Percentiles rank a stretch among this genome's conserved stretches.
phyloP scores from a whole-genome alignment of 495 filamentous ascomycete genomes.

The Penicillium malachiteum region DNA sequence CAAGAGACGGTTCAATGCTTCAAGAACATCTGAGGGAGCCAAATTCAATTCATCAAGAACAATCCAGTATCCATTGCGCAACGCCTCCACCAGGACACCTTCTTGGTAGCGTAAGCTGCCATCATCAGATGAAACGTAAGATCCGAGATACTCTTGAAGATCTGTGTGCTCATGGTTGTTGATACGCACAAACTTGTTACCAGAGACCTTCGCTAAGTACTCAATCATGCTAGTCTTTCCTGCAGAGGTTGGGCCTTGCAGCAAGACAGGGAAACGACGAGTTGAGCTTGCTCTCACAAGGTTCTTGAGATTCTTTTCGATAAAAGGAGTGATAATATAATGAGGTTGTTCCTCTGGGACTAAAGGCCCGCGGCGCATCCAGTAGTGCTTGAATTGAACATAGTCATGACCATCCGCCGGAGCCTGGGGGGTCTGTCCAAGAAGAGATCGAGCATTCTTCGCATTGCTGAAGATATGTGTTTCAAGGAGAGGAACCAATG shows the following conservation, averaged over 20 bases:
- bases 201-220: constrained; percentile 90
- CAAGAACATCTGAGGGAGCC: constrained; percentile 92
- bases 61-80: constrained; percentile 94
- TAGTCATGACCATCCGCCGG: constrained; percentile 76
- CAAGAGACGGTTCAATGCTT: constrained; percentile 89
- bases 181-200: constrained; percentile 95
- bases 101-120: constrained; percentile 89
- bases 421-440: constrained; percentile 70
- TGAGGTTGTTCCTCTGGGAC: constrained; percentile 69
- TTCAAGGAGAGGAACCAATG: constrained; percentile 78
- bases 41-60: constrained; percentile 96
- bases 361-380: constrained; percentile 74
- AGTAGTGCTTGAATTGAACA: constrained; percentile 90
- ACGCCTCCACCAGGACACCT: constrained; percentile 87
- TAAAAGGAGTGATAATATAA: constrained; percentile 95
- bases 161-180: constrained; percentile 99
- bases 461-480: constrained; percentile 71
- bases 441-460: constrained; percentile 62
- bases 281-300: constrained; percentile 90
- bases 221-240: constrained; percentile 99
- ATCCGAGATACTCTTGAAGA: constrained; percentile 94
- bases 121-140: constrained; percentile 82
- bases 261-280: constrained; percentile 86
- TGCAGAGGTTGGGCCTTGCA: constrained; percentile 94
- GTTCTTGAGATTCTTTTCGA: constrained; percentile 91